Evolutionary conservation across 2,329 filamentous ascomycete species (phyloP), one percentile per base, ranked within the genome.

Genomic region (Akanthomyces uredinophilus): DNA sequence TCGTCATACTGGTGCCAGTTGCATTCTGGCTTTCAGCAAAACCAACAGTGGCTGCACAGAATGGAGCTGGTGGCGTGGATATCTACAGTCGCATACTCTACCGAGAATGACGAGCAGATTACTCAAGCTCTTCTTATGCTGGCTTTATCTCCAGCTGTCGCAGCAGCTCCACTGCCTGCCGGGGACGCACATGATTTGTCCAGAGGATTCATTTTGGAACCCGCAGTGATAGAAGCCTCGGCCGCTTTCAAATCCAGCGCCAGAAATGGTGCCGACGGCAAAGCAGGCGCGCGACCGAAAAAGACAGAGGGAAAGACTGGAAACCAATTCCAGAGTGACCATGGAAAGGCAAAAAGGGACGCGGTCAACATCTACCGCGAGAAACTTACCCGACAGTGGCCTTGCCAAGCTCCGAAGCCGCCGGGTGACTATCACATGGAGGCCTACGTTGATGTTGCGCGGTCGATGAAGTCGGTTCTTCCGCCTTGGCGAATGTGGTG

Each of bases 51-150:
- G 64, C 64, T 68, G 1, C 64, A 64, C 37, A 66, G 60, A 5
- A 65, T 64, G 14, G 53, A 68, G 20, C 18, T 66, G 6, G 65
- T 68, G 47, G 22, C 32, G 6, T 69, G 67, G 67, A 62, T 68
- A 4, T 47, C 63, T 0, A 66, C 67, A 0, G 11, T 68, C 18
- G 54, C 65, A 1, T 69, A 67, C 44, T 65, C 63, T 0, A 11
- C 35, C 1, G 18, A 65, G 0, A n/a, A 64, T 3, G 41, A 67
- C 6, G 35, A 37, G 13, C 37, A 63, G 11, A 37, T 66, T 8
- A 63, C 62, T 1, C 67, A 69, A 29, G 60, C 64, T 27, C 20
- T 68, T 1, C 27, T 69, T 0, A 41, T 65, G 22, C 43, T 67
- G 3, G 55, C 66, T 1, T 24, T 62, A 1, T 65, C 53, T 1